Base-by-base conservation (phyloP, 1,139 yeast genomes). In the Geotrichum cucujoidarum region DNA sequence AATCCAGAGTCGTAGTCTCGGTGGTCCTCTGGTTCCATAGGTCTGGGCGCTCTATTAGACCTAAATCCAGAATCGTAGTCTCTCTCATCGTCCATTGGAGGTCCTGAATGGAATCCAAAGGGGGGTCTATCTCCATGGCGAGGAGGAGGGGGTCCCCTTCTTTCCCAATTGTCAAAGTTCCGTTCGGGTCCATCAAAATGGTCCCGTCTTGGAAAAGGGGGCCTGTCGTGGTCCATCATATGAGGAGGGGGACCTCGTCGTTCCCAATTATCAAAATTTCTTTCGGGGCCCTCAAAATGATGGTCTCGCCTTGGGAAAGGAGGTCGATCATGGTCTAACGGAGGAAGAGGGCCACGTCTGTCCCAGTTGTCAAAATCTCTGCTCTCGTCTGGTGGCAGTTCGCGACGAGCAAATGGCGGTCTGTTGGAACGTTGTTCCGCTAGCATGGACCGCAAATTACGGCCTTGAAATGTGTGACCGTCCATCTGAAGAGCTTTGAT, bases 381-480 rank as follows among this genome's bases (percentile, higher is more conserved):
- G 56, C 55, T 54, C 41, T 49, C 53, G 42, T 50, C 53, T 40
- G 35, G 47, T 18, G 47, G 10, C 18, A 13, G 25, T 8, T 40
- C 42, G 31, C 52, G 48, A 17, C 54, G 45, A 5, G 33, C 29
- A 27, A 25, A 42, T 4, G 47, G 48, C 5, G 25, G 22, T 8
- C 49, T 36, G 62, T 50, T 74, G 71, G 25, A 75, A 71, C 59
- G 71, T 64, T 59, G 59, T 46, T 66, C 57, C 45, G 97, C 97
- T 51, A 92, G 97, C 57, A 81, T 79, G 50, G 92, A 87, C 57
- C 80, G 86, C 55, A 88, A 78, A 60, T 80, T 80, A 71, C 95
- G 82, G 49, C 89, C 94, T 52, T 77, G 76, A 61, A 87, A 73
- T 54, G 78, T 81, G 49, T 80, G 67, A 59, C 79, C 80, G 53